A percentile compares a stretch with the other conserved stretches of the same genome.
These are phyloP conservation scores for Rhizopus arrhizus DNA, from an alignment of 371 early-diverging fungal genomes.

Conservation along the genomic window DNA sequence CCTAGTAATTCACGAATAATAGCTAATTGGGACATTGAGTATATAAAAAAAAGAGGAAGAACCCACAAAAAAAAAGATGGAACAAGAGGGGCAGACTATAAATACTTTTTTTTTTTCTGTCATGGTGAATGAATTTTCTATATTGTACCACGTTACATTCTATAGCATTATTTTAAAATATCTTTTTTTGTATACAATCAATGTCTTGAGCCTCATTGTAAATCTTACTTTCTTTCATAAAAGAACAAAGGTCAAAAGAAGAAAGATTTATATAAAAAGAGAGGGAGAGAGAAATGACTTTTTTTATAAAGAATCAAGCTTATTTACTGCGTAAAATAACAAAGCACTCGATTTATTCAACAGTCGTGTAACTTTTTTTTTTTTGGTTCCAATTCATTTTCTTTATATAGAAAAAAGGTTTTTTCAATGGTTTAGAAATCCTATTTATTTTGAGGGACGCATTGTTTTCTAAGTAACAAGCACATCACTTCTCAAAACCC, in stretches of 20 bases:
- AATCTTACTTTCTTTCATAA: no score
- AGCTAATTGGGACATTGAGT: conserved; percentile 26
- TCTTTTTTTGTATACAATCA: background rate
- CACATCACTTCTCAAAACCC: conserved; percentile 75
- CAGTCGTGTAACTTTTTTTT: no score
- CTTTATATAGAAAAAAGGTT: background rate
- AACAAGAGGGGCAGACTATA: background rate
- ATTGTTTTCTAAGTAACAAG: conserved; percentile 21
- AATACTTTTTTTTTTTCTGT: conserved; percentile 5
- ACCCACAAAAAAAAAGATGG: background rate
- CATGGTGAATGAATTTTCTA: background rate
- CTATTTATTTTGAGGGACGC: background rate
- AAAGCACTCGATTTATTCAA: no score
- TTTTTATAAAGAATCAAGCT: no score
- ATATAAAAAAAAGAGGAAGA: no score
- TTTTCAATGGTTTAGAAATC: no score
- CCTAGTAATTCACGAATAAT: conserved; percentile 31
- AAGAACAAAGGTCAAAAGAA: background rate
- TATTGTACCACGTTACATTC: conserved; percentile 18
- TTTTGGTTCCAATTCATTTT: no score
- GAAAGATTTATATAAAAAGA: background rate
- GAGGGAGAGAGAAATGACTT: no score
- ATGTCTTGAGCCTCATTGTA: background rate
- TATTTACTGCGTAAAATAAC: no score
- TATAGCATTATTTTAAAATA: conserved; percentile 12